phyloP scores from a whole-genome alignment of 75 land plant species.

The Pinus tabuliformis region DNA sequence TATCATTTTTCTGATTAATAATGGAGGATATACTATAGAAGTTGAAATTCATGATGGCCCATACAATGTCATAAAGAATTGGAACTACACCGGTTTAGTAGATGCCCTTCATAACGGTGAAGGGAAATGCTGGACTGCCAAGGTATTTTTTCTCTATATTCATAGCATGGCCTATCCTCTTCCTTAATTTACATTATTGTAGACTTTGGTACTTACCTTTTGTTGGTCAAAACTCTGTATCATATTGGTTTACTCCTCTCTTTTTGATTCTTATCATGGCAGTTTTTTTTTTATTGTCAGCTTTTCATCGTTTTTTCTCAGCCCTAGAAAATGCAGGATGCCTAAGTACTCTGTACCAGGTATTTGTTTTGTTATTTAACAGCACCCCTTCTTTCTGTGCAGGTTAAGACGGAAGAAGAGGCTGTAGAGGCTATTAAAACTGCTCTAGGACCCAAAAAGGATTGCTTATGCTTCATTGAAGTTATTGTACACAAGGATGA shows the following conservation, averaged over 20 bases:
- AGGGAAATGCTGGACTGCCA: slow-evolving; percentile 40
- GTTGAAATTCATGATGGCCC: slow-evolving; percentile 57
- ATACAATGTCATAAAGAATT: slow-evolving; percentile 54
- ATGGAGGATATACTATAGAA: slow-evolving; percentile 54
- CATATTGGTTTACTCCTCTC: no score
- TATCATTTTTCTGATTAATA: slow-evolving; percentile 48
- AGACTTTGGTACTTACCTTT: no score
- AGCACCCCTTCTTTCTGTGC: background rate
- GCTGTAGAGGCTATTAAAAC: slow-evolving; percentile 49
- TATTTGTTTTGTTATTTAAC: background rate
- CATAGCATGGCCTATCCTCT: no score
- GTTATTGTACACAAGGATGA: slow-evolving; percentile 74
- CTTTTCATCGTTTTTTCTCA: no score
- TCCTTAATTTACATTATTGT: no score
- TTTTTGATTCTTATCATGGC: background rate
- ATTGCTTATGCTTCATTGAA: slow-evolving; percentile 75
- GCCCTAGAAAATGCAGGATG: no score
- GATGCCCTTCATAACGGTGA: slow-evolving; percentile 47
- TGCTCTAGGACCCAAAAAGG: slow-evolving; percentile 54
- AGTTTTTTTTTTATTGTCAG: background rate
- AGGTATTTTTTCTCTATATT: slow-evolving; percentile 20
- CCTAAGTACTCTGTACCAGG: background rate
- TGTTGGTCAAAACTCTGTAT: no score
- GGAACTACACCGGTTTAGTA: slow-evolving; percentile 37
- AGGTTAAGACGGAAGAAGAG: slow-evolving; percentile 69